A percentile compares a stretch with the other conserved stretches of the same genome.
Conservation (phyloP, 2,329 filamentous ascomycete species). For the Colletotrichum sp. region DNA sequence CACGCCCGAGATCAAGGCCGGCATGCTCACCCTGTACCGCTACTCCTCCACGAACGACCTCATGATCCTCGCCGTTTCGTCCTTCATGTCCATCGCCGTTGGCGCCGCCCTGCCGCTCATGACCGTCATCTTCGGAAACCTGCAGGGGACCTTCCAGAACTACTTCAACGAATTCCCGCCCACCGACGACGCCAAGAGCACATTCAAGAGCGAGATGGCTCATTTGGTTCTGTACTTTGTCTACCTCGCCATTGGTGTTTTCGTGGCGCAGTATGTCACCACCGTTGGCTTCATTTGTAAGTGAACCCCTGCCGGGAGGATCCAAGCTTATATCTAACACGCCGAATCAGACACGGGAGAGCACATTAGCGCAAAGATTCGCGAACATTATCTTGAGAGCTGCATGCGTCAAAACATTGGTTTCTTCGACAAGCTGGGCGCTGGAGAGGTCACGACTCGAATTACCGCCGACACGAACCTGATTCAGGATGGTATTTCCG, state of each 20-base stretch:
- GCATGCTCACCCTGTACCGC: conserved; percentile 69
- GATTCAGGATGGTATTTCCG: conserved; percentile 91
- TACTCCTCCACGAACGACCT: conserved; percentile 72
- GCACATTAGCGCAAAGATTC: conserved; percentile 78
- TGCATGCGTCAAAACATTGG: conserved; percentile 89
- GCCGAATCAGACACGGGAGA: conserved; percentile 66
- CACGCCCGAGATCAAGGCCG: conserved; percentile 67
- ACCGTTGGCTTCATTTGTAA: conserved; percentile 85
- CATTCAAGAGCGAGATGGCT: conserved; percentile 66
- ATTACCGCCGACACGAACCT: conserved; percentile 95
- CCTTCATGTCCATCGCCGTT: conserved; percentile 70
- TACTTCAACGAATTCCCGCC: conserved; percentile 51
- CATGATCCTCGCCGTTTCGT: conserved; percentile 65
- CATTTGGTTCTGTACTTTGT: conserved; percentile 81
- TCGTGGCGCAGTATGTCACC: conserved; percentile 76
- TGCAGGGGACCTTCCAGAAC: conserved; percentile 74
- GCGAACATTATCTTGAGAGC: conserved; percentile 82
- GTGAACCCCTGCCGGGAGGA: neutral
- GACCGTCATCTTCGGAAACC: conserved; percentile 80
- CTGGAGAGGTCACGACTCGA: conserved; percentile 91
- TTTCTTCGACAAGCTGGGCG: conserved; percentile 91
- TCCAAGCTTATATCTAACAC: neutral
- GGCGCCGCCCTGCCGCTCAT: conserved; percentile 81
- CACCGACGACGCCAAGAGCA: conserved; percentile 45
- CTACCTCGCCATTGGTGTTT: conserved; percentile 83